phyloP scores from a whole-genome alignment of 1,139 yeast genomes.

The Spathaspora sp. region DNA sequence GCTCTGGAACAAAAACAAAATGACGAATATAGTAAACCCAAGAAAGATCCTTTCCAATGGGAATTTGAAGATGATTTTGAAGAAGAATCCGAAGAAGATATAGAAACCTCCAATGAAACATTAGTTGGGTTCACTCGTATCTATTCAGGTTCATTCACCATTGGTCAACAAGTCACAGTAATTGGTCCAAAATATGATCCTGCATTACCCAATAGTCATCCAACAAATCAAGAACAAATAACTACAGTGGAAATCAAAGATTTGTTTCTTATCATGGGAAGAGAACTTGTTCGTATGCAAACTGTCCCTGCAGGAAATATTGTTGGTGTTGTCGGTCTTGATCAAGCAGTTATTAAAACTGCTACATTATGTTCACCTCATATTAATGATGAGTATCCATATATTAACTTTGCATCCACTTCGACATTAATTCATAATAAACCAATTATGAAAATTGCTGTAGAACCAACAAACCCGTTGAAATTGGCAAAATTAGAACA shows the following conservation, averaged over 20 bases:
- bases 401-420: constrained; percentile 66
- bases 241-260: constrained; percentile 55
- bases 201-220: constrained; percentile 51
- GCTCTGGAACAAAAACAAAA: constrained; percentile 19
- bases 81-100: constrained; percentile 38
- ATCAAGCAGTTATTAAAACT: constrained; percentile 75
- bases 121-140: constrained; percentile 87
- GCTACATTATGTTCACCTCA: constrained; percentile 64
- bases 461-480: constrained; percentile 88
- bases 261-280: constrained; percentile 85
- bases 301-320: constrained; percentile 94
- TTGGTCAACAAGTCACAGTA: constrained; percentile 73
- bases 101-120: constrained; percentile 53
- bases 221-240: constrained; percentile 42
- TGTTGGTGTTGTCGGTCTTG: constrained; percentile 92
- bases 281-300: constrained; percentile 75
- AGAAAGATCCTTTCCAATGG: constrained; percentile 43
- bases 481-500: constrained; percentile 72
- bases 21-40: constrained; percentile 25
- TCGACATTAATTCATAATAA: constrained; percentile 57
- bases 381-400: constrained; percentile 49
- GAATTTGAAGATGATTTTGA: constrained; percentile 44
- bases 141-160: constrained; percentile 75
- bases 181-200: constrained; percentile 91
- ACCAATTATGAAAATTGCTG: constrained; percentile 91